phyloP scores from a whole-genome alignment of 768 basidiomycete genomes.

The Leccinum truebloodii region DNA sequence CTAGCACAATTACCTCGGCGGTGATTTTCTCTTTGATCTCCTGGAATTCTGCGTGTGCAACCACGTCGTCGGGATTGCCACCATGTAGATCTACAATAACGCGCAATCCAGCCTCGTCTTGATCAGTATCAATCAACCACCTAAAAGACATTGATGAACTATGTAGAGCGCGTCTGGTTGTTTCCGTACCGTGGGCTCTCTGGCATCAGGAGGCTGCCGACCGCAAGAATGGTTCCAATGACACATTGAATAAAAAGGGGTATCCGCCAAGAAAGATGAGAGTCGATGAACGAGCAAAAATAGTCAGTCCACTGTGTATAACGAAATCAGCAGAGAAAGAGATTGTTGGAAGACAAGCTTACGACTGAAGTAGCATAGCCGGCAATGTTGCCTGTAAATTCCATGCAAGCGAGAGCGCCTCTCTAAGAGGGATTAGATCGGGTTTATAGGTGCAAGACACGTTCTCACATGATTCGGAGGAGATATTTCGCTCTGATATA shows the following conservation, averaged over 20 bases:
- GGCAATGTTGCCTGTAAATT: slow-evolving; percentile 90
- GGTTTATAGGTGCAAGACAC: not conserved
- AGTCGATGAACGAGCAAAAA: slow-evolving; percentile 85
- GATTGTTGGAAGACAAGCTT: slow-evolving; percentile 32
- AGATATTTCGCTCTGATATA: slow-evolving; percentile 95
- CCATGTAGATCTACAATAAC: slow-evolving; percentile 91
- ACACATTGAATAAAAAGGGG: slow-evolving; percentile 88
- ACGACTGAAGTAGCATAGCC: slow-evolving; percentile 92
- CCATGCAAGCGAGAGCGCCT: slow-evolving; percentile 91
- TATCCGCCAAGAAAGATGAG: slow-evolving; percentile 87
- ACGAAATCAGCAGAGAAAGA: slow-evolving; percentile 1
- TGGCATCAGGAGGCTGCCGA: slow-evolving; percentile 81
- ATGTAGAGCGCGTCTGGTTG: not conserved
- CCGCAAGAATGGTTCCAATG: slow-evolving; percentile 78
- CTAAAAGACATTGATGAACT: slow-evolving; percentile 38
- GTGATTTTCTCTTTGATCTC: slow-evolving; percentile 85
- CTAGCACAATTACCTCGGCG: slow-evolving; percentile 52
- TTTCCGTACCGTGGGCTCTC: slow-evolving; percentile 77
- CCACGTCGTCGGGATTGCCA: slow-evolving; percentile 63
- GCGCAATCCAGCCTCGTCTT: slow-evolving; percentile 78
- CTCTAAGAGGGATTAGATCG: slow-evolving; percentile 47
- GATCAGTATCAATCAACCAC: slow-evolving; percentile 88
- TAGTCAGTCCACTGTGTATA: slow-evolving; percentile 84
- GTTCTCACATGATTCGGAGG: slow-evolving; percentile 80
- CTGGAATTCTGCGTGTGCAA: slow-evolving; percentile 80